Evolutionary conservation across 2,329 filamentous ascomycete species (phyloP).

Genomic region (Aspergillus quadrilineatus): DNA sequence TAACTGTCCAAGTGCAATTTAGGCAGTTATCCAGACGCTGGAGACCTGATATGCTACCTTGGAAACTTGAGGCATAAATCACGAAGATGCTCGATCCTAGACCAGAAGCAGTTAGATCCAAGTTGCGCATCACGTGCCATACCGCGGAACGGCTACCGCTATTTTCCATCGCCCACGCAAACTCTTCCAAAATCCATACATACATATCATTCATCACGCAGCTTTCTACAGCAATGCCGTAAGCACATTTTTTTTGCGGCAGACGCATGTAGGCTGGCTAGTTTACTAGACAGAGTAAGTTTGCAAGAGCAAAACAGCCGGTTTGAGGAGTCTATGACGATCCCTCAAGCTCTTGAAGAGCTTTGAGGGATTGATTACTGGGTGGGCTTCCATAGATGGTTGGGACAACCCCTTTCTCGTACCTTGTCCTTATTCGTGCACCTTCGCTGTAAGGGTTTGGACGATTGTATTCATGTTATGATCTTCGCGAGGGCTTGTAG

Average conservation of each 20-base stretch:
- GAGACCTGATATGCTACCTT: too few relatives aligned
- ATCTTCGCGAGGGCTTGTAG: too few relatives aligned
- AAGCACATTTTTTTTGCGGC: slow-evolving; percentile 19
- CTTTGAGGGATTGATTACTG: slow-evolving; percentile 24
- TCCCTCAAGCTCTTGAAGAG: not conserved
- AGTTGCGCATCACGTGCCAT: not conserved
- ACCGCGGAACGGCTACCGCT: not conserved
- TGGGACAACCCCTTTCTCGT: slow-evolving; percentile 36
- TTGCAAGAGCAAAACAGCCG: slow-evolving; percentile 46
- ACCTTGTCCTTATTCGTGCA: not conserved
- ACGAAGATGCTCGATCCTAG: not conserved
- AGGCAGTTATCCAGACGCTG: slow-evolving; percentile 12
- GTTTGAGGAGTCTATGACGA: slow-evolving; percentile 49
- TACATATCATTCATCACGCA: slow-evolving; percentile 30
- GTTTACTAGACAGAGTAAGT: slow-evolving; percentile 20
- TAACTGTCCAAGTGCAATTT: slow-evolving; percentile 10
- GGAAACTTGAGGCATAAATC: not conserved
- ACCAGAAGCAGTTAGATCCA: not conserved
- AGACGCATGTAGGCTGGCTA: slow-evolving; percentile 27
- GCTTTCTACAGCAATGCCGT: slow-evolving; percentile 31
- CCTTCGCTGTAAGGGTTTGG: too few relatives aligned
- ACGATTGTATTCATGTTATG: too few relatives aligned
- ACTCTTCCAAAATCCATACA: slow-evolving; percentile 6
- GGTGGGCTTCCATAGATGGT: slow-evolving; percentile 49
- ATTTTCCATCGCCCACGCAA: slow-evolving; percentile 14